Percentiles rank a stretch among this genome's conserved stretches.
Evolutionary conservation across 2,329 filamentous ascomycete genomes (phyloP).

Genomic region (Arthrobotrys entomopaga): DNA sequence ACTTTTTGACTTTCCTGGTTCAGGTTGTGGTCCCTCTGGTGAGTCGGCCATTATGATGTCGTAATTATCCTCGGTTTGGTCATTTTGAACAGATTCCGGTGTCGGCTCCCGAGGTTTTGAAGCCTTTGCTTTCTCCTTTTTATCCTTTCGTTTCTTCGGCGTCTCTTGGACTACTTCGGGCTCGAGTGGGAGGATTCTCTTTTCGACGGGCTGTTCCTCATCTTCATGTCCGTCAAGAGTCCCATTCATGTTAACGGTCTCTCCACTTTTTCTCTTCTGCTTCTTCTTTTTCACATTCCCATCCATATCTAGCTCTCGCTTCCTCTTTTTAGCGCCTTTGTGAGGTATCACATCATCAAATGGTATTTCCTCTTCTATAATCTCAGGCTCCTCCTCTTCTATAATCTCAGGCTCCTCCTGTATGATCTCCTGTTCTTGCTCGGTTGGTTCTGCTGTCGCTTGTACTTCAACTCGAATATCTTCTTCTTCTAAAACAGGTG

Average conservation of each 20-base stretch:
- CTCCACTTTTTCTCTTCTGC: conserved; percentile 5
- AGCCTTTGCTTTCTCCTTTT: conserved; percentile 8
- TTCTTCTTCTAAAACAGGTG: conserved; percentile 1
- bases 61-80: background rate
- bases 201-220: background rate
- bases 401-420: conserved; percentile 5
- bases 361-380: conserved; percentile 5
- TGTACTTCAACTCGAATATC: conserved; percentile 12
- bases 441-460: conserved; percentile 18
- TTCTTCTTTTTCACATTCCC: conserved; percentile 18
- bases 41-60: conserved; percentile 1
- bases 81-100: conserved; percentile 11
- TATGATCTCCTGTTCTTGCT: too few species aligned
- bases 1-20: background rate
- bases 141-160: conserved; percentile 16
- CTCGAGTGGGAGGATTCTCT: background rate
- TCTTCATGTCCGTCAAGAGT: background rate
- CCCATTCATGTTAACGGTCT: background rate
- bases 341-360: conserved; percentile 2
- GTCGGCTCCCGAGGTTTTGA: background rate
- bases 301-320: conserved; percentile 9
- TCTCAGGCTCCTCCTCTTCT: conserved; percentile 18
- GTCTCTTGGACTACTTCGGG: conserved; percentile 3
- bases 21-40: background rate
- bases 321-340: conserved; percentile 26